These are phyloP conservation scores for Udeniomyces megalosporus DNA, from an alignment of 768 basidiomycete species.

Conservation along the genomic window DNA sequence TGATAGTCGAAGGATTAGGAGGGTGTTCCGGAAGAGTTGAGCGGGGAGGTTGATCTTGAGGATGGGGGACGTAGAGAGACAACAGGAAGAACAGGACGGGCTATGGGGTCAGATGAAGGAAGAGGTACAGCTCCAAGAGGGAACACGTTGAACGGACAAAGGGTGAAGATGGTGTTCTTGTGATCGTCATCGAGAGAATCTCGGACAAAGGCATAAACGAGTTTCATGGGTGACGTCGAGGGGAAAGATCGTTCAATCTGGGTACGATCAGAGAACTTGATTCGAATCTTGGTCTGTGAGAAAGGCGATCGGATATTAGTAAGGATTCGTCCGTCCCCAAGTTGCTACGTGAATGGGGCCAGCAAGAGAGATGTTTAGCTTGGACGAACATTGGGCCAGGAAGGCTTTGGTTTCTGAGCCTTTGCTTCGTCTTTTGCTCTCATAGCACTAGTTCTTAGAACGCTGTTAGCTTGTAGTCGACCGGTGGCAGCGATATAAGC, in stretches of 20 bases:
- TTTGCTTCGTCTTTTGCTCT: constrained; percentile 9
- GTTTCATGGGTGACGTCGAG: neutral
- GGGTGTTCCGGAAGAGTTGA: constrained; percentile 1
- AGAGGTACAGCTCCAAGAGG: neutral
- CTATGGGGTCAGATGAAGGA: no score
- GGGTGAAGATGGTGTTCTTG: neutral
- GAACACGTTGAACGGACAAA: neutral
- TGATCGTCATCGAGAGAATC: neutral
- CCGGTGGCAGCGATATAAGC: neutral
- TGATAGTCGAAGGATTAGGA: neutral
- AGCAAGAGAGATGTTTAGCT: no score
- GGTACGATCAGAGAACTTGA: constrained; percentile 15
- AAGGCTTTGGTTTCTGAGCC: neutral
- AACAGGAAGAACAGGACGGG: no score
- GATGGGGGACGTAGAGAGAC: no score
- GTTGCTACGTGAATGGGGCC: no score
- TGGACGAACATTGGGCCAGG: neutral
- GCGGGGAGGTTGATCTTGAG: neutral
- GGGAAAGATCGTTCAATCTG: constrained; percentile 9
- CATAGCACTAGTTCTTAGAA: constrained; percentile 10
- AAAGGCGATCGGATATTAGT: no score
- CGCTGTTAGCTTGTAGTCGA: neutral
- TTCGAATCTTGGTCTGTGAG: constrained; percentile 11
- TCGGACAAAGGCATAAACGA: constrained; percentile 13
- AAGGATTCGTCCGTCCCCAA: no score